Conservation (phyloP, 805 yeast genomes). For the Schizosaccharomyces octosporus region DNA sequence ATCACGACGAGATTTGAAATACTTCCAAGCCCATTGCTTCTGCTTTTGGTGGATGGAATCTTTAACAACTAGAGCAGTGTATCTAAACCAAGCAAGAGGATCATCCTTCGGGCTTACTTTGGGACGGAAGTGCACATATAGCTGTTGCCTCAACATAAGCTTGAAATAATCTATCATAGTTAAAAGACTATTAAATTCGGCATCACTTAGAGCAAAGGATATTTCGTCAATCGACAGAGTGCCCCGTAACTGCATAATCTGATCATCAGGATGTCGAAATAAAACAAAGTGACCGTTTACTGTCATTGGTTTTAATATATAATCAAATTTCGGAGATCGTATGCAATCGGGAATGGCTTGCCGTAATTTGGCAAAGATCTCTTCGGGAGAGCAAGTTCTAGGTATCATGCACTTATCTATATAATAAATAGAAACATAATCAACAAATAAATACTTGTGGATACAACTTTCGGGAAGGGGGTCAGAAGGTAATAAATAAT, state of each 20-base stretch:
- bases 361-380: constrained; percentile 14
- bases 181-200: constrained; percentile 60
- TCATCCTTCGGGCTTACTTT: constrained; percentile 23
- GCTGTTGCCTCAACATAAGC: constrained; percentile 51
- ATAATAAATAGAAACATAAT: constrained; percentile 61
- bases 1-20: constrained; percentile 43
- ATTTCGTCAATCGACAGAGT: constrained; percentile 59
- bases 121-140: constrained; percentile 52
- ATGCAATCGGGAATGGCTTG: background rate
- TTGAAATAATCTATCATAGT: constrained; percentile 63
- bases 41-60: constrained; percentile 62
- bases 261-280: background rate
- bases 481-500: constrained; percentile 55
- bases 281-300: constrained; percentile 66
- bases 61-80: constrained; percentile 51
- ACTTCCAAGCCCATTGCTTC: constrained; percentile 74
- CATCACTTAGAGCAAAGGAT: constrained; percentile 61
- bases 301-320: constrained; percentile 59
- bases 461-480: constrained; percentile 42
- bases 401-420: constrained; percentile 34
- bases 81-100: constrained; percentile 61
- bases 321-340: constrained; percentile 12
- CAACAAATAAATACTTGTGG: constrained; percentile 31
- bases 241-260: background rate
- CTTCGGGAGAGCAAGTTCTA: constrained; percentile 22